phyloP scores from a whole-genome alignment of 2,329 filamentous ascomycete species.

The Fusarium sp. region DNA sequence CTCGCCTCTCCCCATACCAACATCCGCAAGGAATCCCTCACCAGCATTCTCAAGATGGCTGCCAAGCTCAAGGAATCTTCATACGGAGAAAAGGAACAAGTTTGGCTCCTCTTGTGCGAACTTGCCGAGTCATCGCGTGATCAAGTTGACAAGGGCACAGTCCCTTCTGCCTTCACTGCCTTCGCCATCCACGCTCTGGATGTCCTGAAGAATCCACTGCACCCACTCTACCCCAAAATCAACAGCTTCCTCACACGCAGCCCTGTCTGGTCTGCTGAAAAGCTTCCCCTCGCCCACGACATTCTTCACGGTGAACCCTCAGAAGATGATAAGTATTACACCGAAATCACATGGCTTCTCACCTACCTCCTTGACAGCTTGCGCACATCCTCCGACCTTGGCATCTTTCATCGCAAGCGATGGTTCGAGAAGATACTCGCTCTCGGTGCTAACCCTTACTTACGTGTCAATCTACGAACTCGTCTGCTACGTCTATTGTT shows the following conservation, averaged over 20 bases:
- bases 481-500: conserved; percentile 70
- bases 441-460: conserved; percentile 72
- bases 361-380: conserved; percentile 74
- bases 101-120: conserved; percentile 83
- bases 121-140: conserved; percentile 75
- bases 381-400: conserved; percentile 66
- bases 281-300: conserved; percentile 73
- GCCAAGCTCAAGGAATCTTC: conserved; percentile 71
- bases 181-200: conserved; percentile 76
- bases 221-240: conserved; percentile 84
- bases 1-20: conserved; percentile 77
- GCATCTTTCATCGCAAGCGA: conserved; percentile 65
- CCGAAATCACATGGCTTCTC: conserved; percentile 78
- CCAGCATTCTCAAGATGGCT: conserved; percentile 72
- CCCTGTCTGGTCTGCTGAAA: conserved; percentile 78
- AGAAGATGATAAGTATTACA: conserved; percentile 75
- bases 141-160: conserved; percentile 61
- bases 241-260: conserved; percentile 83
- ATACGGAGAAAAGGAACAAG: conserved; percentile 77
- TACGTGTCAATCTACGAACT: conserved; percentile 65
- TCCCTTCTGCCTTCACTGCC: conserved; percentile 78
- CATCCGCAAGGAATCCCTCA: conserved; percentile 80
- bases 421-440: conserved; percentile 80
- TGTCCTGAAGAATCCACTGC: conserved; percentile 78
- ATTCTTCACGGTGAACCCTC: conserved; percentile 71